Conservation (phyloP, 805 yeast genomes). For the Saccharomyces paradoxus region DNA sequence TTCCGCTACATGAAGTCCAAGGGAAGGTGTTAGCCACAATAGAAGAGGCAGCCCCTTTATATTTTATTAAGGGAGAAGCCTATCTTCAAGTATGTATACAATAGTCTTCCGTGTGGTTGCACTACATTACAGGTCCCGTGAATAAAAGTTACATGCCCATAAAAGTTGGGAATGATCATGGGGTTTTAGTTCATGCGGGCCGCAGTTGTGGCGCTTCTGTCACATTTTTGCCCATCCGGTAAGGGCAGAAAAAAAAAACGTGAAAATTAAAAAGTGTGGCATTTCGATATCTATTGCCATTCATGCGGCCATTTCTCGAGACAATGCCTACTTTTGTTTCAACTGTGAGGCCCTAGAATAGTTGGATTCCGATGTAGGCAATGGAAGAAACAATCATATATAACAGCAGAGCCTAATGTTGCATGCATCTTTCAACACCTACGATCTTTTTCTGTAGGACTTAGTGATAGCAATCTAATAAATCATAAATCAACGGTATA, state of each 20-base stretch:
- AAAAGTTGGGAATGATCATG: neutral
- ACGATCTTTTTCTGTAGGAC: neutral
- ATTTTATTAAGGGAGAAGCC: too few relatives aligned
- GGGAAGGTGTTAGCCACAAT: too few relatives aligned
- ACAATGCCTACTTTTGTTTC: neutral
- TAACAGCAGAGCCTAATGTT: neutral
- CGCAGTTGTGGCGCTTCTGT: neutral
- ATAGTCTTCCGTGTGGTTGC: neutral
- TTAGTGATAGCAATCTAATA: neutral
- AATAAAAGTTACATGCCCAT: neutral
- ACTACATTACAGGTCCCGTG: neutral
- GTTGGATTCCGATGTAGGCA: neutral
- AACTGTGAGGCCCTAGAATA: neutral
- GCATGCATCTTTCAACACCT: neutral
- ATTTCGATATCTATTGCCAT: neutral
- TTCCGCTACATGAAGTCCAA: too few relatives aligned
- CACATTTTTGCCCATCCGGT: neutral
- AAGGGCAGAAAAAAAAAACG: neutral
- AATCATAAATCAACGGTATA: neutral
- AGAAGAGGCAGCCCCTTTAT: neutral
- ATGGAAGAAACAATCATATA: neutral
- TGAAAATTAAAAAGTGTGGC: neutral
- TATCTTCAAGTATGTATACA: neutral
- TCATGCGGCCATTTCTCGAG: neutral
- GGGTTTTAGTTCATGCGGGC: neutral